Conservation (phyloP, 1,284 basidiomycete species). For the Cutaneotrichosporon sp. region DNA sequence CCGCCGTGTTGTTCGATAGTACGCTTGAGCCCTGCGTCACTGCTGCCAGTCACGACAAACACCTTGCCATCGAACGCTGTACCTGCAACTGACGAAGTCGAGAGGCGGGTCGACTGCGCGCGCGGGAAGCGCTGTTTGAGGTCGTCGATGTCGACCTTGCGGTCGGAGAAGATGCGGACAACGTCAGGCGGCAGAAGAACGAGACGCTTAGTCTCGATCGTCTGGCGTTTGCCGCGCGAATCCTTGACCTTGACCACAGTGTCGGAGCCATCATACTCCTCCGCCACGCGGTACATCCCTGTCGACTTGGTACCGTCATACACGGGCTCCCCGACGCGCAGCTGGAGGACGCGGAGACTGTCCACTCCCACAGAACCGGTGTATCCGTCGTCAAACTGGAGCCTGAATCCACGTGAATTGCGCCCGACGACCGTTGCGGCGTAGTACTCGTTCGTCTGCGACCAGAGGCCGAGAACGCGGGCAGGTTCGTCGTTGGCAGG, state of each 20-base stretch:
- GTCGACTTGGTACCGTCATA: not conserved
- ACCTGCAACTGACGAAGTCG: not conserved
- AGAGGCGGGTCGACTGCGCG: not conserved
- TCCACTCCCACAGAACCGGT: not conserved
- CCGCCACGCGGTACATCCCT: not conserved
- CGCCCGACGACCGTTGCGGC: constrained; percentile 12
- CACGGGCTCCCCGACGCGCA: constrained; percentile 15
- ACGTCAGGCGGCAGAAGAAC: constrained; percentile 6
- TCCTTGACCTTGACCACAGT: not conserved
- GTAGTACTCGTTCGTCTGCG: constrained; percentile 8
- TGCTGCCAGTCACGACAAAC: constrained; percentile 17
- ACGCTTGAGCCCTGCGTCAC: constrained; percentile 1
- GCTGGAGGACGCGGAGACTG: constrained; percentile 7
- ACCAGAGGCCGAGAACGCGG: constrained; percentile 16
- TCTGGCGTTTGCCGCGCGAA: not conserved
- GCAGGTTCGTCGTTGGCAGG: not conserved
- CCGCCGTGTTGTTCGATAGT: constrained; percentile 59
- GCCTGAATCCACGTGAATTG: constrained; percentile 2
- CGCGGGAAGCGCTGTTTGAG: not conserved
- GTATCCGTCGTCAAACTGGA: constrained; percentile 14
- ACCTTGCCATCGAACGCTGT: constrained; percentile 12
- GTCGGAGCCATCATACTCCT: constrained; percentile 4
- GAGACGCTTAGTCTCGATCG: not conserved
- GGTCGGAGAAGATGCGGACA: constrained; percentile 7
- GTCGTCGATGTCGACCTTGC: not conserved